These are phyloP conservation scores for Exserohilum turcica DNA, from an alignment of 2,329 filamentous ascomycete species.

Conservation along the genomic window DNA sequence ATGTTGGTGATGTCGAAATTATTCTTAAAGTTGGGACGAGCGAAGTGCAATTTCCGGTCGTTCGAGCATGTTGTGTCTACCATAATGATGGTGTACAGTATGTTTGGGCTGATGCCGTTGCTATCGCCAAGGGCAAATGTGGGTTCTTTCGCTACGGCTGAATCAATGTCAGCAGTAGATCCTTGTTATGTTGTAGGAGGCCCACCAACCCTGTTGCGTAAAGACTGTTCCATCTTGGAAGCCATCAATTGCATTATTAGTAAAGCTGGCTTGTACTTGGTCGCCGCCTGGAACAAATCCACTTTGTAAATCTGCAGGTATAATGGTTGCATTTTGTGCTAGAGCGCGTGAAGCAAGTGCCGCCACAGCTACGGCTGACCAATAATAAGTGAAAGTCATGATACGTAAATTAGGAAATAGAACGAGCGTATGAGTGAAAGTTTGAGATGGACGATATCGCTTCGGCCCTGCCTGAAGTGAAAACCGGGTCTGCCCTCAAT, in stretches of 20 bases:
- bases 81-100: slow-evolving; percentile 39
- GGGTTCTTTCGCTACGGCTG: slow-evolving; percentile 36
- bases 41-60: slow-evolving; percentile 39
- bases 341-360: slow-evolving; percentile 4
- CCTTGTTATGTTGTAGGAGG: background rate
- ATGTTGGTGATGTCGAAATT: slow-evolving; percentile 36
- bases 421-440: background rate
- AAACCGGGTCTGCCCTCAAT: background rate
- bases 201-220: slow-evolving; percentile 27
- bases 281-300: slow-evolving; percentile 26
- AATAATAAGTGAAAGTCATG: slow-evolving; percentile 22
- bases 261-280: slow-evolving; percentile 41
- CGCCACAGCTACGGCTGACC: background rate
- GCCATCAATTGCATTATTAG: slow-evolving; percentile 30
- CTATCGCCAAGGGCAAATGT: slow-evolving; percentile 44
- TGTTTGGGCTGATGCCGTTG: slow-evolving; percentile 34
- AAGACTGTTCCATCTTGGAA: slow-evolving; percentile 38
- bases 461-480: background rate
- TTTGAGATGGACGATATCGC: background rate
- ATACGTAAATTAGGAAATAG: background rate
- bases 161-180: slow-evolving; percentile 9
- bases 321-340: slow-evolving; percentile 19
- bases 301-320: slow-evolving; percentile 22
- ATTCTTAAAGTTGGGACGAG: slow-evolving; percentile 39
- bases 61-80: slow-evolving; percentile 42